phyloP scores from a whole-genome alignment of 2,329 filamentous ascomycete species.

The Polychaeton citri region DNA sequence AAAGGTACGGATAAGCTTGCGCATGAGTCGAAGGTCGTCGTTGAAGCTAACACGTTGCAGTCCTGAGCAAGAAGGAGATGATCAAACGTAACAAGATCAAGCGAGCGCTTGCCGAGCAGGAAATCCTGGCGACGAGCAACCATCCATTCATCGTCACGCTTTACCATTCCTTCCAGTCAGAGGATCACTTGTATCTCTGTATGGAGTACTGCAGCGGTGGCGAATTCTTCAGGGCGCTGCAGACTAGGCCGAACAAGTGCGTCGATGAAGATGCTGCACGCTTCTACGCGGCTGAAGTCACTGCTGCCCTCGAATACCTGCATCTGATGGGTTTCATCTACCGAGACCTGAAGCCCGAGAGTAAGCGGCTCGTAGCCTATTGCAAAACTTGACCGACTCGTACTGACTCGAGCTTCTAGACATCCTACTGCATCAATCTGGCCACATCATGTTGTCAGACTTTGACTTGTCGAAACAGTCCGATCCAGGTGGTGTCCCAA shows the following conservation, averaged over 20 bases:
- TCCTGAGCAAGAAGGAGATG: slow-evolving; percentile 99
- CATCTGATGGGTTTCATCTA: slow-evolving; percentile 99
- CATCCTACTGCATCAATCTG: slow-evolving; percentile 95
- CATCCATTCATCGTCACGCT: slow-evolving; percentile 98
- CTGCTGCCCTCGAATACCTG: slow-evolving; percentile 87
- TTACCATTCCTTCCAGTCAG: slow-evolving; percentile 98
- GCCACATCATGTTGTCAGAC: slow-evolving; percentile 98
- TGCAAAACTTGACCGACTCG: too few relatives aligned
- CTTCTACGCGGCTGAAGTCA: slow-evolving; percentile 96
- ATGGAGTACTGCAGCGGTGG: slow-evolving; percentile 99
- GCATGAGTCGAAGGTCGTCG: neutral
- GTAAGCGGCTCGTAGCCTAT: too few relatives aligned
- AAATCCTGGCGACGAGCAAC: slow-evolving; percentile 95
- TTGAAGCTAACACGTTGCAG: slow-evolving; percentile 40
- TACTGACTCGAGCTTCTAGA: too few relatives aligned
- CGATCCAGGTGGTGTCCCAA: slow-evolving; percentile 85
- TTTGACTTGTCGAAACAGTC: slow-evolving; percentile 98
- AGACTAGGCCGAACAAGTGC: slow-evolving; percentile 93
- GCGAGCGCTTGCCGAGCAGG: slow-evolving; percentile 89
- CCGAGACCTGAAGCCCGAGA: slow-evolving; percentile 91
- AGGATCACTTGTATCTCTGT: slow-evolving; percentile 96
- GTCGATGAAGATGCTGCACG: slow-evolving; percentile 93
- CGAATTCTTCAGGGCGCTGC: slow-evolving; percentile 92
- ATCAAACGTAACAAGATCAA: slow-evolving; percentile 99
- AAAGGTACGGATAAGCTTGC: slow-evolving; percentile 56